A percentile compares a stretch with the other conserved stretches of the same genome.
Conservation (phyloP, 164 flowering plant species). For the Magnolia changhungtana region DNA sequence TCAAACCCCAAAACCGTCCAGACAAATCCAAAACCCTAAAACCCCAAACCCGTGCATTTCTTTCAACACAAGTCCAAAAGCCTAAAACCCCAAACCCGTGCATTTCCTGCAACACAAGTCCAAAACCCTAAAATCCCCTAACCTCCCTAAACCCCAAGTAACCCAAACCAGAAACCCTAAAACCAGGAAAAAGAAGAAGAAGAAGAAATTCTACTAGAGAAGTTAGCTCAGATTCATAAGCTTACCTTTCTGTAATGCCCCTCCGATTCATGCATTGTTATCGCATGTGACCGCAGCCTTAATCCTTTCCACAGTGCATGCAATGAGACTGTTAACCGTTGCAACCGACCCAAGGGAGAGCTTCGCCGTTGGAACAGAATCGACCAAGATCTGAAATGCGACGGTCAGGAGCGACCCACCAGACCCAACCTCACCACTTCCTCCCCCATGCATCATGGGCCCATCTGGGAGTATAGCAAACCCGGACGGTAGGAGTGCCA, state of each 20-base stretch:
- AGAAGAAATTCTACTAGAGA: background rate
- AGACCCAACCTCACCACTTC: conserved; percentile 26
- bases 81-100: background rate
- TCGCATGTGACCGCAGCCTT: conserved; percentile 54
- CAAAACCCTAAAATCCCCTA: background rate
- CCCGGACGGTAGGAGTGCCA: conserved; percentile 92
- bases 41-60: too few species aligned
- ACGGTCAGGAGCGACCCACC: conserved; percentile 83
- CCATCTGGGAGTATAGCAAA: conserved; percentile 93
- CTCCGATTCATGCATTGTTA: conserved; percentile 26
- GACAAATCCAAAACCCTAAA: too few species aligned
- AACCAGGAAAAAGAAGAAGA: background rate
- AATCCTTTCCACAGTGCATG: conserved; percentile 81
- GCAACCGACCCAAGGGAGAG: conserved; percentile 81
- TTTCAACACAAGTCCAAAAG: background rate
- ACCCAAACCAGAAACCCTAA: too few species aligned
- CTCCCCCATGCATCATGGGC: conserved; percentile 19
- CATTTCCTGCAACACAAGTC: background rate
- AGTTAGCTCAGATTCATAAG: background rate
- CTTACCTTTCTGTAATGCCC: background rate
- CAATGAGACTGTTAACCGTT: conserved; percentile 73
- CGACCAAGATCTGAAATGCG: conserved; percentile 82
- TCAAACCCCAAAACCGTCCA: too few species aligned
- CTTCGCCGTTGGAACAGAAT: conserved; percentile 77
- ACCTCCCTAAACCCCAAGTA: background rate